Evolutionary conservation across 2,329 filamentous ascomycete genomes (phyloP).

Genomic region (Bipolaris zeicola): DNA sequence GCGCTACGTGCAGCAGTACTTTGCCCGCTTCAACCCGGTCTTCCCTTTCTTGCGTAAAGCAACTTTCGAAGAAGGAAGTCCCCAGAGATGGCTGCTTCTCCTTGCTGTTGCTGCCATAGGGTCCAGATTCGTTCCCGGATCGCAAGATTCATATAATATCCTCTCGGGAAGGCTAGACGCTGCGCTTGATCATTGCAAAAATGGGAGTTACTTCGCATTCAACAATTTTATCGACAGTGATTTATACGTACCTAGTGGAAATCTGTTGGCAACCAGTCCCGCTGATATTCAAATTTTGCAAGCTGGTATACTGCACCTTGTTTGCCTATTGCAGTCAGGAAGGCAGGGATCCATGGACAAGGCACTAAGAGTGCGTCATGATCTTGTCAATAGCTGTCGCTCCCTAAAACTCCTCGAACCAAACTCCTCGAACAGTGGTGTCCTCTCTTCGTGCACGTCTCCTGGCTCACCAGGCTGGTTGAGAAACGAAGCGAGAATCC

Average conservation of each 20-base stretch:
- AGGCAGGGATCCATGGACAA: conserved; percentile 8
- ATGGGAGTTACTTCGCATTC: neutral
- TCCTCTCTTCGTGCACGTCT: neutral
- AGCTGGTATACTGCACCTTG: conserved; percentile 16
- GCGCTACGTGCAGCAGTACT: conserved; percentile 31
- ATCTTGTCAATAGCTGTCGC: conserved; percentile 12
- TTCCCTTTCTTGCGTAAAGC: conserved; percentile 38
- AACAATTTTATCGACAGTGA: neutral
- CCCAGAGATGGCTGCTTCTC: conserved; percentile 24
- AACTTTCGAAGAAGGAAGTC: conserved; percentile 16
- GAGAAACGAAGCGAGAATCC: conserved; percentile 5
- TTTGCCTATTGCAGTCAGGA: conserved; percentile 17
- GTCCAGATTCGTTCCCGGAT: conserved; percentile 24
- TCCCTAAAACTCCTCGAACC: conserved; percentile 5
- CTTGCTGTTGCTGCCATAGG: conserved; percentile 38
- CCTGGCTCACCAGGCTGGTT: neutral
- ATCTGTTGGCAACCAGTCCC: neutral
- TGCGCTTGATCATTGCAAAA: conserved; percentile 1
- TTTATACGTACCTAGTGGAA: neutral
- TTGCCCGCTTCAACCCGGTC: conserved; percentile 34
- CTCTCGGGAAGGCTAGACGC: neutral
- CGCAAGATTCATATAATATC: neutral
- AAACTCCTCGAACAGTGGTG: neutral
- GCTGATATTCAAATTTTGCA: conserved; percentile 4
- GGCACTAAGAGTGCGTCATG: conserved; percentile 3